Conservation (phyloP, 1,139 yeast species). For the Wickerhamomyces sp. region DNA sequence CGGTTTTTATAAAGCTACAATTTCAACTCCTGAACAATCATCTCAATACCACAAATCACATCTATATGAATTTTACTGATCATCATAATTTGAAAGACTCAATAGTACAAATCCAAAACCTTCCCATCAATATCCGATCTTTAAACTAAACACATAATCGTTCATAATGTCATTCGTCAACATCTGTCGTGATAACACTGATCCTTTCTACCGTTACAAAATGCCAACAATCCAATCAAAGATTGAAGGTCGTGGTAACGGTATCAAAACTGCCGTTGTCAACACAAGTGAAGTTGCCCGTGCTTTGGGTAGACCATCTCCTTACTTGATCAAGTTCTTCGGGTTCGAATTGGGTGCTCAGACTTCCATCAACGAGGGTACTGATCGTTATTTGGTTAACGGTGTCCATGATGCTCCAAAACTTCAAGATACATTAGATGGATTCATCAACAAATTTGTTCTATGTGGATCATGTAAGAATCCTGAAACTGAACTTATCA, state of each 20-base stretch:
- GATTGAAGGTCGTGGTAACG: constrained; percentile 98
- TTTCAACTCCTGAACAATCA: too few relatives aligned
- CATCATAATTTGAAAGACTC: constrained; percentile 1
- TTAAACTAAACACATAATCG: too few relatives aligned
- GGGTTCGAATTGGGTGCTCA: constrained; percentile 98
- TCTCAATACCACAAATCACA: too few relatives aligned
- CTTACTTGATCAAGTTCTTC: constrained; percentile 87
- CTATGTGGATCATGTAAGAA: constrained; percentile 93
- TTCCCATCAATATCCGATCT: constrained; percentile 4
- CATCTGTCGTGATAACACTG: constrained; percentile 95
- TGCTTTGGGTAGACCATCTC: constrained; percentile 88
- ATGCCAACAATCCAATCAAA: constrained; percentile 98
- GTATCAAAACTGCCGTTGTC: constrained; percentile 92
- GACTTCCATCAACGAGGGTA: constrained; percentile 71
- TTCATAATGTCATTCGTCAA: constrained; percentile 75
- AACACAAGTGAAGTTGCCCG: constrained; percentile 92
- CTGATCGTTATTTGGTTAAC: constrained; percentile 86
- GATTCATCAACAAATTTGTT: constrained; percentile 88
- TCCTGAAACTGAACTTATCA: constrained; percentile 92
- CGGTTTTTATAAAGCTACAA: too few relatives aligned
- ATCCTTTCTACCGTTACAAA: constrained; percentile 98
- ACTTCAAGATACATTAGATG: constrained; percentile 91
- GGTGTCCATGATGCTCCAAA: constrained; percentile 92
- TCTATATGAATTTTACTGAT: constrained; percentile 6
- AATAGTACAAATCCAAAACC: not conserved